Evolutionary conservation across 1,284 basidiomycete genomes (phyloP).

Genomic region (Rhodotorula mucilaginosa): DNA sequence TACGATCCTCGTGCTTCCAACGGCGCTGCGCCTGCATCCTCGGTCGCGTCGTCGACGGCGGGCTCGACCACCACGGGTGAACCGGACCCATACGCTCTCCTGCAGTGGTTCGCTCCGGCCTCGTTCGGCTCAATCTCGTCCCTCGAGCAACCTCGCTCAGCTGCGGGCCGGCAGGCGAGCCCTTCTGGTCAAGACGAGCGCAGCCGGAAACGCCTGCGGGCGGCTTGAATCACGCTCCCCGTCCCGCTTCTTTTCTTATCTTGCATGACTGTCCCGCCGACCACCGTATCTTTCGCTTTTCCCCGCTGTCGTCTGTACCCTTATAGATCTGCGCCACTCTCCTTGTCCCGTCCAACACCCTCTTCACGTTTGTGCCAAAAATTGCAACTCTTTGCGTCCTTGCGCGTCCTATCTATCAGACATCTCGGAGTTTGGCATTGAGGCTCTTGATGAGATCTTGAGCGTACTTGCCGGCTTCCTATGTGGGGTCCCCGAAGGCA

Average conservation of each 20-base stretch:
- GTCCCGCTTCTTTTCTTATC: neutral
- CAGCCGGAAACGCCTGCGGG: neutral
- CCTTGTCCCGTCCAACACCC: too few relatives aligned
- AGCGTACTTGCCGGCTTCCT: conserved; percentile 27
- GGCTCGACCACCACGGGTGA: neutral
- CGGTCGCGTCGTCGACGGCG: neutral
- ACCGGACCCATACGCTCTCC: conserved; percentile 28
- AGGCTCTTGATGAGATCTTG: conserved; percentile 21
- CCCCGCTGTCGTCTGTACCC: neutral
- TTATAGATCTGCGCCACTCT: neutral
- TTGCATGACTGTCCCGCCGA: neutral
- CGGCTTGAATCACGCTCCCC: neutral
- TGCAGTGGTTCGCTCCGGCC: conserved; percentile 20
- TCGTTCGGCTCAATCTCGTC: neutral
- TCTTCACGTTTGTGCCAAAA: too few relatives aligned
- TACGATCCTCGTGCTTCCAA: conserved; percentile 14
- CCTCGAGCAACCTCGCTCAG: neutral
- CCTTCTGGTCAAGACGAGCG: neutral
- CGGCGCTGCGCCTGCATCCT: neutral
- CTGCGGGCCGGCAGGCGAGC: neutral
- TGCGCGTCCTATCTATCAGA: conserved; percentile 4
- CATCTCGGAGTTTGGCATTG: conserved; percentile 34
- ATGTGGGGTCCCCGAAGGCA: neutral
- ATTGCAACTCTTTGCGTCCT: too few relatives aligned
- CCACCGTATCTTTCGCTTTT: neutral